A percentile compares a stretch with the other conserved stretches of the same genome.
phyloP scores from a whole-genome alignment of 495 filamentous ascomycete species.

The Tuber microsphaerosporum region DNA sequence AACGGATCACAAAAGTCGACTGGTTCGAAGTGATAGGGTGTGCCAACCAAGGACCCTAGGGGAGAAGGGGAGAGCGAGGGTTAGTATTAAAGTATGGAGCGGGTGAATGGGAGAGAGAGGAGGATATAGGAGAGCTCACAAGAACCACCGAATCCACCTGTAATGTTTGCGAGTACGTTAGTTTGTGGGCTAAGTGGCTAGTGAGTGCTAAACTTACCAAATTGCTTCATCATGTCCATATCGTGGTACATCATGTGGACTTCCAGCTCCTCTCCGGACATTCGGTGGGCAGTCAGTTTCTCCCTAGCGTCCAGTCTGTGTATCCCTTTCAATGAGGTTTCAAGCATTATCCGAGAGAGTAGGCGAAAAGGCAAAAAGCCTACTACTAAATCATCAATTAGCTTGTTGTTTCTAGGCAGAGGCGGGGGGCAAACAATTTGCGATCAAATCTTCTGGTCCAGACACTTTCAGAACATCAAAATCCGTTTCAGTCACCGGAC shows the following conservation, averaged over 20 bases:
- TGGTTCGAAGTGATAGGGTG: background rate
- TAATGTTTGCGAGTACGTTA: background rate
- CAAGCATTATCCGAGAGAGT: slow-evolving; percentile 9
- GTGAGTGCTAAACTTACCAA: background rate
- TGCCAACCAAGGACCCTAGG: background rate
- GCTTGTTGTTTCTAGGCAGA: background rate
- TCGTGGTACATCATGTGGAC: background rate
- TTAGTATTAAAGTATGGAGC: background rate
- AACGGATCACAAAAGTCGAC: background rate
- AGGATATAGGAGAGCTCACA: background rate
- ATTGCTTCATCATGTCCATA: background rate
- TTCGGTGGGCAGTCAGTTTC: background rate
- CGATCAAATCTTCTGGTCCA: slow-evolving; percentile 15
- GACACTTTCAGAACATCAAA: background rate
- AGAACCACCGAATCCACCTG: background rate
- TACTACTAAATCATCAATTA: background rate
- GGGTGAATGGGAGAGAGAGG: background rate
- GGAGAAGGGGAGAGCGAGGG: background rate
- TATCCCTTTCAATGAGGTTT: slow-evolving; percentile 8
- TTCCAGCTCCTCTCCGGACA: background rate
- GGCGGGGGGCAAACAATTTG: slow-evolving; percentile 5
- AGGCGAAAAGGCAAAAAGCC: background rate
- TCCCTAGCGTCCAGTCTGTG: background rate
- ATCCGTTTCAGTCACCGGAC: background rate
- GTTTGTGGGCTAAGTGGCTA: background rate